These are phyloP conservation scores for Trichoderma polysporum DNA, from an alignment of 2,329 filamentous ascomycete species.

Conservation along the genomic window DNA sequence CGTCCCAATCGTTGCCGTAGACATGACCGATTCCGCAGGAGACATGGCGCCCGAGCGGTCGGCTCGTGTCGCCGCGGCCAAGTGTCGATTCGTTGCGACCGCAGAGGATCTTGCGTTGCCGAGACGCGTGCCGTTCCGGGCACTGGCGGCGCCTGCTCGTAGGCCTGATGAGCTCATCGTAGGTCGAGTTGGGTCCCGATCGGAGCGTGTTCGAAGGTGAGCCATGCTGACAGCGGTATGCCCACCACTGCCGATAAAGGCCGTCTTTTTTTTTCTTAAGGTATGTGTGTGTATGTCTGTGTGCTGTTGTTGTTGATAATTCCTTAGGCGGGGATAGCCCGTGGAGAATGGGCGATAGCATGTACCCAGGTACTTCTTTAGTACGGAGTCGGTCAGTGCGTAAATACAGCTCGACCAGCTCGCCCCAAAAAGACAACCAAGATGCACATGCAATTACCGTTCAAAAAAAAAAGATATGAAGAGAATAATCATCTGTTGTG, in stretches of 20 bases:
- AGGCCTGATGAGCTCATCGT: conserved; percentile 35
- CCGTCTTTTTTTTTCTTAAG: background rate
- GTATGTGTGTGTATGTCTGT: background rate
- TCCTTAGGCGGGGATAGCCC: conserved; percentile 11
- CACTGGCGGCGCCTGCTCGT: conserved; percentile 26
- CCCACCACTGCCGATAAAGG: background rate
- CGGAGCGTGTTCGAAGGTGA: conserved; percentile 39
- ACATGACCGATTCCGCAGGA: conserved; percentile 65
- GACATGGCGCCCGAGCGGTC: conserved; percentile 55
- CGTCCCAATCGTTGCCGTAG: conserved; percentile 58
- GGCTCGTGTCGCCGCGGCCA: conserved; percentile 26
- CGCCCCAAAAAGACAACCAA: background rate
- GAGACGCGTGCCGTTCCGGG: conserved; percentile 29
- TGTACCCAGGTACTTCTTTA: background rate
- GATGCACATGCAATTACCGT: background rate
- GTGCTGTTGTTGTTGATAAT: conserved; percentile 17
- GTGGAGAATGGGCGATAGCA: conserved; percentile 5
- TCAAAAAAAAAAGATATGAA: background rate
- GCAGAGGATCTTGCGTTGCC: conserved; percentile 26
- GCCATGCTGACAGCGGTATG: conserved; percentile 29
- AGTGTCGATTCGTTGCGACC: conserved; percentile 27
- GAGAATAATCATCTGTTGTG: background rate
- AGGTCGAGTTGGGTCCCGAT: conserved; percentile 39
- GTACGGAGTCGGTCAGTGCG: background rate
- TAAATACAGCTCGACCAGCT: background rate